Percentiles rank a stretch among this genome's conserved stretches.
These are phyloP conservation scores for Cucurbita argyrosperma DNA, from an alignment of 306 rosid species.

Conservation along the genomic window DNA sequence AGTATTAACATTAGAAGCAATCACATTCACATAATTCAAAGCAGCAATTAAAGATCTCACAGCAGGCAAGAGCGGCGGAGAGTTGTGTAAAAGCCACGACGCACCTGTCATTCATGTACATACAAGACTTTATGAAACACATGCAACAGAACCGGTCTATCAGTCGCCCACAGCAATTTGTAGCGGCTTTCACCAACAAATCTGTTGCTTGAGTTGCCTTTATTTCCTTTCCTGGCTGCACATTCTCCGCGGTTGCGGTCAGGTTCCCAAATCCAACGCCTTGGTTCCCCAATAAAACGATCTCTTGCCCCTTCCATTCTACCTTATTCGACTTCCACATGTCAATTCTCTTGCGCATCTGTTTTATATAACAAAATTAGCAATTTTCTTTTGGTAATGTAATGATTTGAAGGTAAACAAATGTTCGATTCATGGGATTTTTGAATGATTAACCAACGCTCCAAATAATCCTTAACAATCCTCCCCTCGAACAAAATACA, in stretches of 20 bases:
- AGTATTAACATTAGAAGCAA: constrained; percentile 4
- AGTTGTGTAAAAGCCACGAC: constrained; percentile 52
- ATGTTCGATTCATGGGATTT: too few species aligned
- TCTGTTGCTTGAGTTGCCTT: constrained; percentile 39
- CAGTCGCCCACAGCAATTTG: constrained; percentile 30
- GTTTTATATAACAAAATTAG: not conserved
- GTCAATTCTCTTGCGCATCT: constrained; percentile 39
- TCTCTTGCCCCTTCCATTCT: constrained; percentile 19
- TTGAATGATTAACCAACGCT: too few species aligned
- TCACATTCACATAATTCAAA: constrained; percentile 52
- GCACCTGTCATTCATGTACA: constrained; percentile 38
- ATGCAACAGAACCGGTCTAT: constrained; percentile 45
- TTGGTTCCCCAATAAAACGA: constrained; percentile 40
- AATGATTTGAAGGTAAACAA: not conserved
- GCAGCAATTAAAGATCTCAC: constrained; percentile 61
- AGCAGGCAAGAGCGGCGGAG: constrained; percentile 71
- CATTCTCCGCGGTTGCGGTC: constrained; percentile 44
- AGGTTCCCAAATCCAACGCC: constrained; percentile 62
- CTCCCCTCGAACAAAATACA: too few species aligned
- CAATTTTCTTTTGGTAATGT: not conserved
- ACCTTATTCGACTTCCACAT: constrained; percentile 15
- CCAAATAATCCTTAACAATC: too few species aligned
- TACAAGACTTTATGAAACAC: constrained; percentile 52
- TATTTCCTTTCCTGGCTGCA: constrained; percentile 39
- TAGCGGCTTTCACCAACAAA: constrained; percentile 43